phyloP scores from a whole-genome alignment of 331 rosid species.

The Phaseolus coccineus region DNA sequence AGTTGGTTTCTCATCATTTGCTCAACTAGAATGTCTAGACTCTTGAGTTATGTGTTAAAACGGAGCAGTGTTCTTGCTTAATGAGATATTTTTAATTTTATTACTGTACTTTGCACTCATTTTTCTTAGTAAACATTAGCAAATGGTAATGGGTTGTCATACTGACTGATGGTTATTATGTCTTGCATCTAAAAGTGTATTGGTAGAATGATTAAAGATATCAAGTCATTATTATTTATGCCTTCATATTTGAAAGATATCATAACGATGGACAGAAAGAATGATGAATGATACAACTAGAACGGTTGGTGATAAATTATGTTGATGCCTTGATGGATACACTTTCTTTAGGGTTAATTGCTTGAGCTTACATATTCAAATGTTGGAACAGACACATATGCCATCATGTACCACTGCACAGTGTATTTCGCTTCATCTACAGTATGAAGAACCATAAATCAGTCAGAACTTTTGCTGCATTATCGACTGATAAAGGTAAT shows the following conservation, averaged over 20 bases:
- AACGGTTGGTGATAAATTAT: background rate
- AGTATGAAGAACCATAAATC: constrained; percentile 56
- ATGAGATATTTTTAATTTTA: background rate
- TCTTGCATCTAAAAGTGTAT: constrained; percentile 19
- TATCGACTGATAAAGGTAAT: constrained; percentile 65
- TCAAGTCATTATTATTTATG: background rate
- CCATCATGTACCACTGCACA: constrained; percentile 53
- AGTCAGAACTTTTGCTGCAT: constrained; percentile 60
- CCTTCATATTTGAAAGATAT: constrained; percentile 32
- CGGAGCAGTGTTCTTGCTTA: constrained; percentile 28
- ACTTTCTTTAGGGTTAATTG: constrained; percentile 28
- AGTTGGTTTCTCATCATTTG: constrained; percentile 22
- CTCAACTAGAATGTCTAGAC: constrained; percentile 19
- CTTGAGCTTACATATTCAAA: constrained; percentile 31
- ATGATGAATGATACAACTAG: constrained; percentile 24
- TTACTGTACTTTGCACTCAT: background rate
- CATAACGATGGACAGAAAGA: constrained; percentile 14
- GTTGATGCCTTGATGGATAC: constrained; percentile 8
- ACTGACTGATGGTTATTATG: constrained; percentile 4
- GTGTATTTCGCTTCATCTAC: constrained; percentile 56
- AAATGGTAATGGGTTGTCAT: constrained; percentile 21
- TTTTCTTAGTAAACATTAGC: background rate
- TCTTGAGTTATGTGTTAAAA: constrained; percentile 21
- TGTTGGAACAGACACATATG: constrained; percentile 63
- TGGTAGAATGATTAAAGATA: constrained; percentile 19